Evolutionary conservation across 2,329 filamentous ascomycete genomes (phyloP), one percentile per base, ranked within the genome.

Genomic region (Parafenestella ontariensis): DNA sequence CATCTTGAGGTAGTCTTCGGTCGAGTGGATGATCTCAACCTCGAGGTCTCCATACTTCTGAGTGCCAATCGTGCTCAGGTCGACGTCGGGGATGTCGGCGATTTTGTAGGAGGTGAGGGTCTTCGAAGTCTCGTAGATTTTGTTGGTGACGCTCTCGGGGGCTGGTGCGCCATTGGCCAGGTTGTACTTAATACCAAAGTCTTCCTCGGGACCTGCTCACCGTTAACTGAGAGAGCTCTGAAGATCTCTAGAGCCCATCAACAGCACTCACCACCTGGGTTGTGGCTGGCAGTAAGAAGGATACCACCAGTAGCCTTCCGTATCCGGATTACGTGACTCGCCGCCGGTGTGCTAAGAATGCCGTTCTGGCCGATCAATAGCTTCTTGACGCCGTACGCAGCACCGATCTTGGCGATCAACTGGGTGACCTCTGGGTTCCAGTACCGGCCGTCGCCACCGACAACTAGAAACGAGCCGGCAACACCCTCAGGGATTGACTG

Each of bases 111-210:
- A 92, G 40, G 87, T 91, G 68, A 99, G 84, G 61, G 85, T 87
- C 85, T 97, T 98, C 68, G 94, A 94, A 58, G 88, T 87, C 69
- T 94, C 91, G 81, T 86, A 98, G 77, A 99, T 98, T 83, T 96
- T 96, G 87, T 99, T 96, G 66, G 95, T 99, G 64, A 99, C 91
- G 49, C 90, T 89, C 79, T 99, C 95, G 54, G 95, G 95, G 52
- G 95, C 95, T 39, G 95, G 95, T 52, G 93, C 95, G 69, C 95
- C 95, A 74, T 99, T 98, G 77, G 92, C 84, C 55, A 99, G 84
- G 84, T 99, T 99, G 86, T 99, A 99, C 83, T 99, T 99, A 88
- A 99, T 99, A 69, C 95, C 95, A 71, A 99, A 99, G 80, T 99
- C 95, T 76, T 95, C 90, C 68, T 87, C 89, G 59, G 95, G 95